A percentile compares a stretch with the other conserved stretches of the same genome.
Conservation (phyloP, 345 rosid genomes). For the Gossypium raimondii region DNA sequence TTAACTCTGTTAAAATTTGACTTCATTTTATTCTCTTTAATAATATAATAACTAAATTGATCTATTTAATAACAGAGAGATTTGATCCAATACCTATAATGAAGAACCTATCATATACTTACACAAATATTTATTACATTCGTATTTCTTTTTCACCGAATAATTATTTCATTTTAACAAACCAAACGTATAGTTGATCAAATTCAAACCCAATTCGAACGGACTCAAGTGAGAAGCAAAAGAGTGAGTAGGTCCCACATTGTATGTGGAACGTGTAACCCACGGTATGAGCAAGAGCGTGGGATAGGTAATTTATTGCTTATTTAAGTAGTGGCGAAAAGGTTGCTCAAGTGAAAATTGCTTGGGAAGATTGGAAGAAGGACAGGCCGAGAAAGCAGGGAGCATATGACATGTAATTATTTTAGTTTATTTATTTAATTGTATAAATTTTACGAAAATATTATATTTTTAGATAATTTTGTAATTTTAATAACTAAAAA, state of each 20-base stretch:
- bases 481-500: not conserved
- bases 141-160: too few species aligned
- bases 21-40: too few species aligned
- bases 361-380: not conserved
- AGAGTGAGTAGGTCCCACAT: not conserved
- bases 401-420: not conserved
- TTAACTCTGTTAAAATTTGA: too few species aligned
- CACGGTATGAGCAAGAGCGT: not conserved
- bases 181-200: accelerated
- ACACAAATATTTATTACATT: too few species aligned
- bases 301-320: not conserved
- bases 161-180: too few species aligned
- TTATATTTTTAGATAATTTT: not conserved
- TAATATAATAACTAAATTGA: too few species aligned
- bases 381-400: not conserved
- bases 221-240: too few species aligned
- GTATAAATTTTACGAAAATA: not conserved
- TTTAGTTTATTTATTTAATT: not conserved
- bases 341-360: not conserved
- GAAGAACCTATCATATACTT: too few species aligned
- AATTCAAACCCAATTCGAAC: too few species aligned
- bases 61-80: too few species aligned
- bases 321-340: not conserved
- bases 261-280: not conserved
- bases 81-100: too few species aligned